Percentiles rank a stretch among this genome's conserved stretches.
phyloP scores from a whole-genome alignment of 2,329 filamentous ascomycete species.

The Pestalotiopsis sp. region DNA sequence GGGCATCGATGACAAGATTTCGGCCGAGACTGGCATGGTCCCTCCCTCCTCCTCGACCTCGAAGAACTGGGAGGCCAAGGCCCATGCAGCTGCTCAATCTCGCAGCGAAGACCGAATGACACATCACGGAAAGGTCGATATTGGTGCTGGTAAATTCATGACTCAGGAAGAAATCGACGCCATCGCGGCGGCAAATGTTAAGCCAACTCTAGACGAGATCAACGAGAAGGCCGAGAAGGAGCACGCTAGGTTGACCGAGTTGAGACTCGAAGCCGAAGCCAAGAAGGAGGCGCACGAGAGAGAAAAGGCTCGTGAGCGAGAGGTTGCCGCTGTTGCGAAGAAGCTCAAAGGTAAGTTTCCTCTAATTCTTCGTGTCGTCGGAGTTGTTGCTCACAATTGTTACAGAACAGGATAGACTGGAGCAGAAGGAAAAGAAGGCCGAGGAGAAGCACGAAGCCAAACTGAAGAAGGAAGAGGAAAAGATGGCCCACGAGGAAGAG shows the following conservation, averaged over 20 bases:
- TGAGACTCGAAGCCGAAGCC: slow-evolving; percentile 66
- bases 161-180: slow-evolving; percentile 77
- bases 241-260: slow-evolving; percentile 66
- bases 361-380: too few species aligned
- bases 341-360: slow-evolving; percentile 58
- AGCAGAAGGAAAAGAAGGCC: slow-evolving; percentile 45
- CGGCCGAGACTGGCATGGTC: slow-evolving; percentile 74
- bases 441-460: slow-evolving; percentile 51
- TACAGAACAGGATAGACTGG: slow-evolving; percentile 50
- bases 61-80: slow-evolving; percentile 79
- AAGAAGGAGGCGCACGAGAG: slow-evolving; percentile 60
- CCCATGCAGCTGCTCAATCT: slow-evolving; percentile 68
- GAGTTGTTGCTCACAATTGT: not conserved
- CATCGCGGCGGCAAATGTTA: slow-evolving; percentile 75
- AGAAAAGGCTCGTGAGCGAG: slow-evolving; percentile 53
- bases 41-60: slow-evolving; percentile 69
- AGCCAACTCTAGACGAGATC: slow-evolving; percentile 85
- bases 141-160: slow-evolving; percentile 83
- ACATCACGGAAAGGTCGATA: slow-evolving; percentile 60
- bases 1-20: slow-evolving; percentile 81
- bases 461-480: slow-evolving; percentile 51
- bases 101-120: slow-evolving; percentile 64
- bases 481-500: slow-evolving; percentile 54
- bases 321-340: slow-evolving; percentile 55
- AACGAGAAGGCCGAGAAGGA: slow-evolving; percentile 76